Conservation (phyloP, 495 filamentous ascomycete genomes). For the Clavariopsis aquatica region DNA sequence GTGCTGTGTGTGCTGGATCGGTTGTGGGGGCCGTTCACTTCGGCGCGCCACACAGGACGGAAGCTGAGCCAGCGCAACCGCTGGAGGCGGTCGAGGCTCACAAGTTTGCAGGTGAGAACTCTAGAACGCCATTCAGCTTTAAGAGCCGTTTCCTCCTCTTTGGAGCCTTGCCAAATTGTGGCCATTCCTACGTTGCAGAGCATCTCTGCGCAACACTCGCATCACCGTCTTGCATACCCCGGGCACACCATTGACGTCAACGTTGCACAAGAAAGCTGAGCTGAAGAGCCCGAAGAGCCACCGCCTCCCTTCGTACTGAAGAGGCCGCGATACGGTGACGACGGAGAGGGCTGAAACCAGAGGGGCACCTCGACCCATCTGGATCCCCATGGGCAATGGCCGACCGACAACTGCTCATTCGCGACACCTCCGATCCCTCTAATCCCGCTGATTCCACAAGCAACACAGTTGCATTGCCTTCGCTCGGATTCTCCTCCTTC, state of each 20-base stretch:
- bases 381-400: constrained; percentile 18
- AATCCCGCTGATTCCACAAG: constrained; percentile 28
- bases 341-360: constrained; percentile 13
- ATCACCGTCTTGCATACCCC: not conserved
- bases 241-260: not conserved
- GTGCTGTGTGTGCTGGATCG: not conserved
- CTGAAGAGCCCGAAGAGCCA: not conserved
- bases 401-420: constrained; percentile 33
- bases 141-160: not conserved
- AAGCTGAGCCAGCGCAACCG: not conserved
- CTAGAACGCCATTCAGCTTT: not conserved
- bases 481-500: constrained; percentile 23
- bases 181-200: not conserved
- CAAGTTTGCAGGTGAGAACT: not conserved
- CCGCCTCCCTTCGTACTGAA: not conserved
- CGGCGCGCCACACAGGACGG: not conserved
- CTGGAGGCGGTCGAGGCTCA: not conserved
- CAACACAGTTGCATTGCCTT: constrained; percentile 21
- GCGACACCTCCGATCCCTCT: constrained; percentile 32
- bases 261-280: not conserved
- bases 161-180: not conserved
- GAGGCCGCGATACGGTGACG: constrained; percentile 8
- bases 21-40: not conserved
- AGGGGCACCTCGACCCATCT: too few relatives aligned
- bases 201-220: not conserved